Evolutionary conservation across 2,329 filamentous ascomycete species (phyloP).

Genomic region (Neonectria sp.): DNA sequence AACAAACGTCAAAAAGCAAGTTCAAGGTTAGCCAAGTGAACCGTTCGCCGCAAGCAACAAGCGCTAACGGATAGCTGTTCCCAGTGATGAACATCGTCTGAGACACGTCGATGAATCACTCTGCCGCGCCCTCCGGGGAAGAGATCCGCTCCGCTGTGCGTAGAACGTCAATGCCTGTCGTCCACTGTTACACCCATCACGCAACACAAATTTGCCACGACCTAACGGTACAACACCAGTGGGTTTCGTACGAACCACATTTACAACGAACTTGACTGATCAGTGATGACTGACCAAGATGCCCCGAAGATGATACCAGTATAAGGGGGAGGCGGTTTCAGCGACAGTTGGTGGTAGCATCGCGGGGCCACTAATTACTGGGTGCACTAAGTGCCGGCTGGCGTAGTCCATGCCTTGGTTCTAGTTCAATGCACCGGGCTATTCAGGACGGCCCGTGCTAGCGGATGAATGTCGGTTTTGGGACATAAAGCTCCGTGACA

Average conservation of each 20-base stretch:
- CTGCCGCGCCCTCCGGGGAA: not conserved
- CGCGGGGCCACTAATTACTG: conserved; percentile 6
- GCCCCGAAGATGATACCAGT: not conserved
- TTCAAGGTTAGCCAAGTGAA: not conserved
- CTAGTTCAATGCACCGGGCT: not conserved
- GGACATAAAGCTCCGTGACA: not conserved
- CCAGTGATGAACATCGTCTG: not conserved
- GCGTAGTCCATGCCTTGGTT: conserved; percentile 14
- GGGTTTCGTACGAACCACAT: not conserved
- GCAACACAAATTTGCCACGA: not conserved
- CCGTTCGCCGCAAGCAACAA: not conserved
- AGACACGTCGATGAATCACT: not conserved
- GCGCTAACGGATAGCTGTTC: not conserved
- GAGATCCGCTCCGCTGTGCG: not conserved
- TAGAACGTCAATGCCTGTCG: not conserved
- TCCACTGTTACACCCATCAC: not conserved
- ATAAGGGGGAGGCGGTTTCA: conserved; percentile 14
- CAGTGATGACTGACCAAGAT: not conserved
- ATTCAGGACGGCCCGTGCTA: not conserved
- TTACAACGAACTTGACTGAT: not conserved
- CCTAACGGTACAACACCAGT: not conserved
- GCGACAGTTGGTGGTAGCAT: conserved; percentile 10
- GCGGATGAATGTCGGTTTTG: conserved; percentile 9
- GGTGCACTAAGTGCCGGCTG: conserved; percentile 9
- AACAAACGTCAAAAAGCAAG: not conserved